A percentile compares a stretch with the other conserved stretches of the same genome.
phyloP scores from a whole-genome alignment of 176 grass and related monocot genomes.

The Urochloa ruziziensis region DNA sequence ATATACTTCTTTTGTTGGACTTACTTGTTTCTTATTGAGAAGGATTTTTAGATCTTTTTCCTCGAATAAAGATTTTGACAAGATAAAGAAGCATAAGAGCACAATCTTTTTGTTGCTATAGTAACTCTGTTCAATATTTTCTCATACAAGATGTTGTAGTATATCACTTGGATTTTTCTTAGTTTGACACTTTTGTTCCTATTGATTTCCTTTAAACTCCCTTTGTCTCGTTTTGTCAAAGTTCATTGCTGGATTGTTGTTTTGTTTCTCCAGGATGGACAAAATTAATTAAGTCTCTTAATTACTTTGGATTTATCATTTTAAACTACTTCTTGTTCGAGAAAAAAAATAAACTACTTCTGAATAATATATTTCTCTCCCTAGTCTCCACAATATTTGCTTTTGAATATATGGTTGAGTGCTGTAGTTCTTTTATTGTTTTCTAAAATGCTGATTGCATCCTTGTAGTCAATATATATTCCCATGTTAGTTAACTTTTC shows the following conservation, averaged over 20 bases:
- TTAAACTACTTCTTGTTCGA: neutral
- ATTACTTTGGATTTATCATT: no score
- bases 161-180: neutral
- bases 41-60: neutral
- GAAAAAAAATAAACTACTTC: neutral
- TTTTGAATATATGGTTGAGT: neutral
- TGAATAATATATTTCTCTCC: neutral
- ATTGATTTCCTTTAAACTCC: neutral
- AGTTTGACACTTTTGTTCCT: neutral
- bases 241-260: neutral
- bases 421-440: neutral
- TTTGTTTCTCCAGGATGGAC: neutral
- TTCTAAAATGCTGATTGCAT: neutral
- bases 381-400: neutral
- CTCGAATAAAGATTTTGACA: neutral
- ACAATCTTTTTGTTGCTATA: neutral
- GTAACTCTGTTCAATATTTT: neutral
- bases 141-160: neutral
- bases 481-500: neutral
- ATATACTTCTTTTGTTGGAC: neutral
- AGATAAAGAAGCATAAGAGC: neutral
- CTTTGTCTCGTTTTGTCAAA: neutral
- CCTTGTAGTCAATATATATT: neutral
- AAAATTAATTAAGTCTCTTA: neutral
- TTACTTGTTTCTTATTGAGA: neutral